Conservation (phyloP, 2,329 filamentous ascomycete genomes). For the Fusarium concolor region DNA sequence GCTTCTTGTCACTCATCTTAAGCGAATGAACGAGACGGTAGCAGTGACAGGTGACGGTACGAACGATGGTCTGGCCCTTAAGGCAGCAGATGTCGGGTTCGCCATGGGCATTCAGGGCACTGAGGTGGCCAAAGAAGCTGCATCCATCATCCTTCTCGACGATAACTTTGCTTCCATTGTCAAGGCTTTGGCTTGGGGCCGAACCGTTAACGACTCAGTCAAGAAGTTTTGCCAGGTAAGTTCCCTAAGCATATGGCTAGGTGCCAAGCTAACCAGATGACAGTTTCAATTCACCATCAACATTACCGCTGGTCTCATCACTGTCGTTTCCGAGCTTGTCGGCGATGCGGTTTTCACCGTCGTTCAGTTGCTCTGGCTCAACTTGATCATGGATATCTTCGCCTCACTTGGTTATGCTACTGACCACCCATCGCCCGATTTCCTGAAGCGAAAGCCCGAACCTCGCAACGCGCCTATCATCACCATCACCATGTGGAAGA, state of each 20-base stretch:
- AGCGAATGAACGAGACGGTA: constrained; percentile 66
- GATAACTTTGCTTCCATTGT: constrained; percentile 76
- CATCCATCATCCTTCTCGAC: constrained; percentile 75
- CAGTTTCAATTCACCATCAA: constrained; percentile 77
- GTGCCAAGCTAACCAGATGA: constrained; percentile 3
- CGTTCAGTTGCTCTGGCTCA: constrained; percentile 76
- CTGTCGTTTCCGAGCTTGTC: constrained; percentile 72
- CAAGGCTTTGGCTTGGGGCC: constrained; percentile 75
- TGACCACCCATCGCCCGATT: constrained; percentile 67
- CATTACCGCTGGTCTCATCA: constrained; percentile 74
- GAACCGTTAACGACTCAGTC: constrained; percentile 75
- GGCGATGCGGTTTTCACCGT: constrained; percentile 71
- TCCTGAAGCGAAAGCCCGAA: constrained; percentile 66
- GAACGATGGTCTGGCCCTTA: constrained; percentile 74
- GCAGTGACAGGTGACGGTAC: constrained; percentile 75
- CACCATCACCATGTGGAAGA: constrained; percentile 73
- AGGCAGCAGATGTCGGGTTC: constrained; percentile 74
- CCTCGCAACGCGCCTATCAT: constrained; percentile 78
- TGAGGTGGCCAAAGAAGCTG: constrained; percentile 75
- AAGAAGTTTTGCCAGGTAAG: constrained; percentile 73
- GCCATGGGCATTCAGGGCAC: constrained; percentile 76
- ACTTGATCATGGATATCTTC: constrained; percentile 77
- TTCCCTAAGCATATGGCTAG: background rate
- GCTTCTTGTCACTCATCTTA: constrained; percentile 66
- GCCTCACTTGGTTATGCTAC: constrained; percentile 74